Conservation (phyloP, 164 flowering plant genomes). For the Aristolochia californica region DNA sequence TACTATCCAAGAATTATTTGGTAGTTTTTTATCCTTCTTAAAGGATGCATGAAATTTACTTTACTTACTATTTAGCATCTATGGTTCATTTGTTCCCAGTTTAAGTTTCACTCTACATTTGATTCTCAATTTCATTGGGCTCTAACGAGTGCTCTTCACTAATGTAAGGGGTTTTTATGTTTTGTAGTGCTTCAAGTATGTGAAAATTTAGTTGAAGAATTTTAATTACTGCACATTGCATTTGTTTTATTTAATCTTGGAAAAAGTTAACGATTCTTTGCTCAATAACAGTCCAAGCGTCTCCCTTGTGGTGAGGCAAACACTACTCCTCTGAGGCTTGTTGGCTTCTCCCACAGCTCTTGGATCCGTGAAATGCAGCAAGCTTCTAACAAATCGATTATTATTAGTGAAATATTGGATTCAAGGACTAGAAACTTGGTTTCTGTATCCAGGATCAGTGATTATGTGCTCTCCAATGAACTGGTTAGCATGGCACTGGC, state of each 20-base stretch:
- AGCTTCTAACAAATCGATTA: slow-evolving; percentile 81
- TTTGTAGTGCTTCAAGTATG: no score
- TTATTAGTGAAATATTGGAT: slow-evolving; percentile 87
- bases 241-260: neutral
- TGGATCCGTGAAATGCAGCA: slow-evolving; percentile 97
- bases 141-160: neutral
- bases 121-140: neutral
- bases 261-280: neutral
- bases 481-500: slow-evolving; percentile 94
- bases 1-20: no score
- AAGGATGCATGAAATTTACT: no score
- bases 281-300: neutral
- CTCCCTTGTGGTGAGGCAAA: neutral
- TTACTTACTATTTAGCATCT: no score
- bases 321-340: neutral
- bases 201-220: neutral
- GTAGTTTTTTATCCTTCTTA: no score
- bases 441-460: slow-evolving; percentile 88
- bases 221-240: neutral
- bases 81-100: no score
- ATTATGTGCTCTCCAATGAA: slow-evolving; percentile 90
- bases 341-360: slow-evolving; percentile 2
- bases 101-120: no score
- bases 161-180: neutral
- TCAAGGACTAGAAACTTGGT: slow-evolving; percentile 89